Conservation (phyloP, 176 grass and related monocot genomes). For the Carex littledalei region DNA sequence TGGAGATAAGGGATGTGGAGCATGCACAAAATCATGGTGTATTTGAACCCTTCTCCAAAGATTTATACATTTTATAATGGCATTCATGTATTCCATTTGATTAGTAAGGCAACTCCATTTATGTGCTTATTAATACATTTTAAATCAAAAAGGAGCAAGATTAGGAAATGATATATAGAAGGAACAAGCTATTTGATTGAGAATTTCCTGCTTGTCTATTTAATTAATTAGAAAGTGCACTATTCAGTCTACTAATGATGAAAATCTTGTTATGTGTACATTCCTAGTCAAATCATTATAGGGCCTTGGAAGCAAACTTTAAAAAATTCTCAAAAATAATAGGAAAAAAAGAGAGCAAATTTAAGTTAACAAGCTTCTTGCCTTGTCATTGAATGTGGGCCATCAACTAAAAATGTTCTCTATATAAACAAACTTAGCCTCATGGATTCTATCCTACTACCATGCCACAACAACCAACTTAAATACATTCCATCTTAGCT, state of each 20-base stretch:
- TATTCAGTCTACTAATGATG: not conserved
- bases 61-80: no score
- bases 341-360: not conserved
- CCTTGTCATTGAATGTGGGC: slow-evolving; percentile 19
- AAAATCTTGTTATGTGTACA: not conserved
- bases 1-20: no score
- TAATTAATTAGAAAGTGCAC: not conserved
- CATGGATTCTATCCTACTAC: not conserved
- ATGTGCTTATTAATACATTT: not conserved
- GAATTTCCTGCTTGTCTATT: not conserved
- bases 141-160: not conserved
- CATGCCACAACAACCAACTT: not conserved
- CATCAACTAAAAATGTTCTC: slow-evolving; percentile 2
- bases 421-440: slow-evolving; percentile 4
- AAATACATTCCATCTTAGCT: not conserved
- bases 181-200: not conserved
- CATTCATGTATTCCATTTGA: not conserved
- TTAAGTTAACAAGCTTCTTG: not conserved
- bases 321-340: not conserved
- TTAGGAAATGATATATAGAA: not conserved
- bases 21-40: no score
- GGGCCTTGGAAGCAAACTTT: not conserved
- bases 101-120: not conserved
- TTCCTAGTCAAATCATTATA: not conserved
- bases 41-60: no score